Base-by-base conservation (phyloP, 495 filamentous ascomycete genomes). In the Penicillium silybi region DNA sequence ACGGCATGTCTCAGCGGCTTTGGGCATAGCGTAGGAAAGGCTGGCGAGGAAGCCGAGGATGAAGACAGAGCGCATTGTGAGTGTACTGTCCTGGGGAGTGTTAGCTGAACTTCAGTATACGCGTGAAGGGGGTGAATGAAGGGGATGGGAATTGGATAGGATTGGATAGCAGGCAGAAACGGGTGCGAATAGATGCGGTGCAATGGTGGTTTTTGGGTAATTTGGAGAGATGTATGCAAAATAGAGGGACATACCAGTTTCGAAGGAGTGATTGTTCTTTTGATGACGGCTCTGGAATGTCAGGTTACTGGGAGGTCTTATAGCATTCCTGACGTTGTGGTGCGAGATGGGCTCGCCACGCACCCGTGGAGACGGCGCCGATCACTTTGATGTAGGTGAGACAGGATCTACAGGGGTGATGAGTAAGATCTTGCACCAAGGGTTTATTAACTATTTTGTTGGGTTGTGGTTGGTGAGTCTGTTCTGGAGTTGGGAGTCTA, bases 21-120 rank as follows among this genome's bases (percentile, higher is more conserved):
- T 35, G 15, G 61, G 64, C 4, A 62, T 35, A 1, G 64, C 61
- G 40, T 41, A 27, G 23, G 54, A 23, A 16, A 59, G 9, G 25
- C 48, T 50, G 44, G 58, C 55, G 20, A 64, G 40, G 45, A 66
- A 44, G 32, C 48, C 50, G 18, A 53, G 25, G 27, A 59, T 23
- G 40, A 62, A 38, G 17, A 62, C 15, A 1, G 56, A 62, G 32
- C 56, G 62, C 62, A 65, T 65, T 26, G 29, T 57, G 44, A 8
- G 29, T 3, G 11, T 3, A 13, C 3, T 1, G 6, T 29, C 9
- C 29, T 32, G 8, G 29, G 29, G 29, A 32, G 11, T 3, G 15
- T 29, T 23, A 32, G 35, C 35, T 13, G 29, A 4, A 11, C 3
- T 29, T 27, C 3, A 27, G 32, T 4, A 15, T 13, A 41, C 8